Evolutionary conservation across 805 yeast species (phyloP).

Genomic region (Cyberlindnera xishuangbannaensis): DNA sequence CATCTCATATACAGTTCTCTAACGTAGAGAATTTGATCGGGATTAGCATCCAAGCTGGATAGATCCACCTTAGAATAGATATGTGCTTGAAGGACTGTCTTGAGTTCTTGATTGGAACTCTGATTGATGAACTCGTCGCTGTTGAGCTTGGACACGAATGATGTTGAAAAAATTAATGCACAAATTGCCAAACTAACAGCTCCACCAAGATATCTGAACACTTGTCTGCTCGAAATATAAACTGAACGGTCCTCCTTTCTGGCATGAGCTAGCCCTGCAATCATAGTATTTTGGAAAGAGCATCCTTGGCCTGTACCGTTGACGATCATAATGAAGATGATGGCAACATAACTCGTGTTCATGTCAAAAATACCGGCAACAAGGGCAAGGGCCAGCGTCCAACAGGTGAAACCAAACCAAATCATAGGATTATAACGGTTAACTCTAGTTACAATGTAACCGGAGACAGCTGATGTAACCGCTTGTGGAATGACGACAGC

Average conservation of each 20-base stretch:
- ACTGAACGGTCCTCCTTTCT: slow-evolving; percentile 52
- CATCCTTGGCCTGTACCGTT: slow-evolving; percentile 35
- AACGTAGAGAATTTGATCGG: slow-evolving; percentile 11
- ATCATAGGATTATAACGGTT: slow-evolving; percentile 15
- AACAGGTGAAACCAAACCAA: slow-evolving; percentile 15
- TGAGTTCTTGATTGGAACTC: slow-evolving; percentile 7
- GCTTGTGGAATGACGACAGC: slow-evolving; percentile 16
- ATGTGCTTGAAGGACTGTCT: slow-evolving; percentile 11
- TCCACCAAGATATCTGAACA: slow-evolving; percentile 56
- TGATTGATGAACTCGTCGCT: slow-evolving; percentile 13
- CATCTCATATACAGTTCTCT: slow-evolving; percentile 16
- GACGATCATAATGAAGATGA: slow-evolving; percentile 31
- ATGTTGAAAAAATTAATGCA: slow-evolving; percentile 20
- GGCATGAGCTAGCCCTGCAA: slow-evolving; percentile 38
- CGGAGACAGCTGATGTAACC: slow-evolving; percentile 12
- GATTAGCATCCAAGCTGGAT: slow-evolving; percentile 2
- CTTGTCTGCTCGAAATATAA: slow-evolving; percentile 51
- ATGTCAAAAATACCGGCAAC: slow-evolving; percentile 9
- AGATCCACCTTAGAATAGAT: slow-evolving; percentile 16
- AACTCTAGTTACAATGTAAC: slow-evolving; percentile 10
- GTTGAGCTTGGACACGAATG: slow-evolving; percentile 9
- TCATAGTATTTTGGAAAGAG: slow-evolving; percentile 17
- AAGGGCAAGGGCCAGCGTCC: slow-evolving; percentile 12
- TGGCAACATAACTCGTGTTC: slow-evolving; percentile 26
- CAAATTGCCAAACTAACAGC: slow-evolving; percentile 49